Conservation (phyloP, 306 rosid genomes). For the Acmispon strigosus region DNA sequence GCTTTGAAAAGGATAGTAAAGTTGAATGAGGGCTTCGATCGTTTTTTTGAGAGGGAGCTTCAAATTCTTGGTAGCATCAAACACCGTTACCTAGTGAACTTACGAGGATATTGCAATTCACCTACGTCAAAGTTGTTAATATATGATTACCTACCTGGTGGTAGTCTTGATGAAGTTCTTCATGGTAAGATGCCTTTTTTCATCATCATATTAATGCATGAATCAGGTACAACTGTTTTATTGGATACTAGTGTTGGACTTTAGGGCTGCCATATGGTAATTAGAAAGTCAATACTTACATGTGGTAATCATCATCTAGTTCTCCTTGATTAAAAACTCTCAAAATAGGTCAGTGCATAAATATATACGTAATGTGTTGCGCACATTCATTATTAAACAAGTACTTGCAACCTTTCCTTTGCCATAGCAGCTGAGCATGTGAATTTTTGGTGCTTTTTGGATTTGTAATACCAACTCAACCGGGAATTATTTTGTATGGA, state of each 20-base stretch:
- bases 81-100: constrained; percentile 92
- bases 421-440: not conserved
- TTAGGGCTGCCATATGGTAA: not conserved
- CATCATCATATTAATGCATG: constrained; percentile 14
- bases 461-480: not conserved
- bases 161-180: constrained; percentile 95
- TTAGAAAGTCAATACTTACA: not conserved
- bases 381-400: not conserved
- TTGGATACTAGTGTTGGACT: not conserved
- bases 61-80: constrained; percentile 97
- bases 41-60: constrained; percentile 97
- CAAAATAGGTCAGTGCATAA: not conserved
- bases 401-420: not conserved
- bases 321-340: not conserved
- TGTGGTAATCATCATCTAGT: constrained; percentile 11
- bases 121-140: constrained; percentile 91
- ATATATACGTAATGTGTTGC: not conserved
- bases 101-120: constrained; percentile 97
- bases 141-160: constrained; percentile 90
- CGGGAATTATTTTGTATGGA: not conserved
- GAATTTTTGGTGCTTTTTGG: not conserved
- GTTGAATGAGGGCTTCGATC: constrained; percentile 92
- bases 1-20: constrained; percentile 89
- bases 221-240: not conserved
- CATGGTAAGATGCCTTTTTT: constrained; percentile 56